phyloP scores from a whole-genome alignment of 2,329 filamentous ascomycete species.

The Malbranchea cinnamomea region DNA sequence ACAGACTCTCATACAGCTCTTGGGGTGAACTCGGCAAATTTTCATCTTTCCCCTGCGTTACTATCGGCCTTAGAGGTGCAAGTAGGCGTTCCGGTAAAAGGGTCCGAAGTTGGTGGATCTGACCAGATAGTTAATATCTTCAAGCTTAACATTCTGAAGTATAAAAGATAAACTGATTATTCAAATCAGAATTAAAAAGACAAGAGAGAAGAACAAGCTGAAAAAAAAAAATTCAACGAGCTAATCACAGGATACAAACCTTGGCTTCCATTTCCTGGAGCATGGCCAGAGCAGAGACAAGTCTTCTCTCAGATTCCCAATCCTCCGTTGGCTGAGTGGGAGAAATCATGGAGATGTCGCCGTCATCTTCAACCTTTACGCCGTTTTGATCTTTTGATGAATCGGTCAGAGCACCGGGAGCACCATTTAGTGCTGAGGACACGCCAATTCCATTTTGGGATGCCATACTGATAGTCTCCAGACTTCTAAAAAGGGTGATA shows the following conservation, averaged over 20 bases:
- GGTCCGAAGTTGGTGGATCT: constrained; percentile 30
- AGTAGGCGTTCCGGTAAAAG: constrained; percentile 27
- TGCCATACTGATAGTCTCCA: too few species aligned
- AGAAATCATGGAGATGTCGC: too few species aligned
- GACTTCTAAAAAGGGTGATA: too few species aligned
- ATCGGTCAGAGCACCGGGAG: too few species aligned
- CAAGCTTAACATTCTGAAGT: not conserved
- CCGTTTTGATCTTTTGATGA: too few species aligned
- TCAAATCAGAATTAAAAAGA: too few species aligned
- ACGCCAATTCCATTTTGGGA: too few species aligned
- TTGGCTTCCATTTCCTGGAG: constrained; percentile 24
- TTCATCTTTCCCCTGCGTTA: constrained; percentile 17
- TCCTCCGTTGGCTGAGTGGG: constrained; percentile 2
- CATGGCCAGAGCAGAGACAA: constrained; percentile 26
- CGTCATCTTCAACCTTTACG: too few species aligned
- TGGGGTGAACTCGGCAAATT: constrained; percentile 20
- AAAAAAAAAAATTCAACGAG: too few species aligned
- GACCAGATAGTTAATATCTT: not conserved
- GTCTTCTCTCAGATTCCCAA: constrained; percentile 22
- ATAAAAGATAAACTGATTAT: not conserved
- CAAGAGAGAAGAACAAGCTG: not conserved
- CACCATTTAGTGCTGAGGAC: too few species aligned
- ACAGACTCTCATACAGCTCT: constrained; percentile 20
- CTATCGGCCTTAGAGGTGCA: constrained; percentile 24
- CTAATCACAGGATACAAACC: too few species aligned